Percentiles rank a stretch among this genome's conserved stretches.
These are phyloP conservation scores for Fusarium guadeloupense DNA, from an alignment of 2,329 filamentous ascomycete genomes.

Conservation along the genomic window DNA sequence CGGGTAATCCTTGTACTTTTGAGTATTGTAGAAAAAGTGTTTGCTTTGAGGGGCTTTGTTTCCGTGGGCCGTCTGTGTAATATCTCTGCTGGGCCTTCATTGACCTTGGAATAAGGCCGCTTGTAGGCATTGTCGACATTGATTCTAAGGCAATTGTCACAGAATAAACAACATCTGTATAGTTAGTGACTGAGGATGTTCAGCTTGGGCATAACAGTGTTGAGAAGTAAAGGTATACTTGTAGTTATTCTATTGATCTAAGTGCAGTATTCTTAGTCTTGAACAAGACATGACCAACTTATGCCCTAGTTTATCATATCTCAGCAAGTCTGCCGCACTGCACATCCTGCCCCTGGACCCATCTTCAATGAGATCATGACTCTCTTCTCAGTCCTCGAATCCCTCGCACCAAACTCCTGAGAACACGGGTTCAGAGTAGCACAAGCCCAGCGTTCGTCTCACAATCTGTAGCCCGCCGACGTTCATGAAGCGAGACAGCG, in stretches of 20 bases:
- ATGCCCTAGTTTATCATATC: neutral
- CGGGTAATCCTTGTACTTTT: neutral
- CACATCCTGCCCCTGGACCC: neutral
- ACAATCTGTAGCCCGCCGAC: slow-evolving; percentile 30
- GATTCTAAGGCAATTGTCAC: neutral
- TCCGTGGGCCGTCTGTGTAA: slow-evolving; percentile 12
- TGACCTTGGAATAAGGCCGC: neutral
- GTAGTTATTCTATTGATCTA: neutral
- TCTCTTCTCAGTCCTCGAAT: neutral
- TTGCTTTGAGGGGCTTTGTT: slow-evolving; percentile 20
- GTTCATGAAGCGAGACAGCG: slow-evolving; percentile 37
- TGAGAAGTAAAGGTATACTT: neutral
- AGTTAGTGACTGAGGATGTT: too few species aligned
- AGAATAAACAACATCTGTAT: too few species aligned
- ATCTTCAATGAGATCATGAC: slow-evolving; percentile 4
- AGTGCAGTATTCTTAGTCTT: neutral
- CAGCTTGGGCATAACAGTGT: neutral
- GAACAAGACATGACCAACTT: neutral
- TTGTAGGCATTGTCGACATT: neutral
- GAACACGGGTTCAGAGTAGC: slow-evolving; percentile 7
- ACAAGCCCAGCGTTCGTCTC: slow-evolving; percentile 29
- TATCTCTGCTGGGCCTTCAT: neutral
- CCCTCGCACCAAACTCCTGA: neutral
- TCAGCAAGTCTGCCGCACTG: neutral
- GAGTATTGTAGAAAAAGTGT: neutral